Evolutionary conservation across 1,284 basidiomycete genomes (phyloP).

Genomic region (Cryptococcus sp.): DNA sequence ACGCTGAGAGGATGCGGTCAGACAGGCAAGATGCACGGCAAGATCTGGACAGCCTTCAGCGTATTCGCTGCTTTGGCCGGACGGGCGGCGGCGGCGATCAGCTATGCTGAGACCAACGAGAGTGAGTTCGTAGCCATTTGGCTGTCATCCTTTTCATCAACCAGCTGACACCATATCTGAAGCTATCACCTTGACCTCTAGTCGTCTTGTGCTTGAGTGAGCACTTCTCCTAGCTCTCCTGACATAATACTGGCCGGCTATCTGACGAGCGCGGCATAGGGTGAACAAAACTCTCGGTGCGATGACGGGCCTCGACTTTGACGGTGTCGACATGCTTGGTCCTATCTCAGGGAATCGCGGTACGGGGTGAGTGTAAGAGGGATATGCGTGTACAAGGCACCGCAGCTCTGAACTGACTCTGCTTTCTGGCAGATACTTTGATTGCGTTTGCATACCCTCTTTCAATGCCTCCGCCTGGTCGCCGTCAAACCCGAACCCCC

Average conservation of each 20-base stretch:
- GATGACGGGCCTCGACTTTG: slow-evolving; percentile 13
- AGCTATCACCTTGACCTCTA: slow-evolving; percentile 1
- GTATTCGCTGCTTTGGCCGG: neutral
- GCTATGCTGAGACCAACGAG: neutral
- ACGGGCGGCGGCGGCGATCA: neutral
- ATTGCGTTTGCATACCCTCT: slow-evolving; percentile 10
- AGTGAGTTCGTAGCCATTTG: neutral
- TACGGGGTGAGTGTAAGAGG: slow-evolving; percentile 3
- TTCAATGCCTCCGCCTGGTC: slow-evolving; percentile 8
- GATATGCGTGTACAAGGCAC: too few relatives aligned
- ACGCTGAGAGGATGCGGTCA: too few relatives aligned
- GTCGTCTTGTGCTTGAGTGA: neutral
- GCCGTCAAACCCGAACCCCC: slow-evolving; percentile 9
- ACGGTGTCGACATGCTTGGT: slow-evolving; percentile 18
- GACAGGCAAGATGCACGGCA: neutral
- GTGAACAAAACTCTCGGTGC: slow-evolving; percentile 17
- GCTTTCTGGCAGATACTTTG: slow-evolving; percentile 4
- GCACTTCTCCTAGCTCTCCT: neutral
- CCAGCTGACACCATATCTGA: too few relatives aligned
- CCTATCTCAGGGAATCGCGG: slow-evolving; percentile 6
- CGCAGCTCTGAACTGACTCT: neutral
- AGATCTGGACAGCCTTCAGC: neutral
- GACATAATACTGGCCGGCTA: too few relatives aligned
- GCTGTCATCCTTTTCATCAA: too few relatives aligned
- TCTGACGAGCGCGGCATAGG: neutral